phyloP scores from a whole-genome alignment of 768 basidiomycete genomes.

The Antrodiella citrinella region DNA sequence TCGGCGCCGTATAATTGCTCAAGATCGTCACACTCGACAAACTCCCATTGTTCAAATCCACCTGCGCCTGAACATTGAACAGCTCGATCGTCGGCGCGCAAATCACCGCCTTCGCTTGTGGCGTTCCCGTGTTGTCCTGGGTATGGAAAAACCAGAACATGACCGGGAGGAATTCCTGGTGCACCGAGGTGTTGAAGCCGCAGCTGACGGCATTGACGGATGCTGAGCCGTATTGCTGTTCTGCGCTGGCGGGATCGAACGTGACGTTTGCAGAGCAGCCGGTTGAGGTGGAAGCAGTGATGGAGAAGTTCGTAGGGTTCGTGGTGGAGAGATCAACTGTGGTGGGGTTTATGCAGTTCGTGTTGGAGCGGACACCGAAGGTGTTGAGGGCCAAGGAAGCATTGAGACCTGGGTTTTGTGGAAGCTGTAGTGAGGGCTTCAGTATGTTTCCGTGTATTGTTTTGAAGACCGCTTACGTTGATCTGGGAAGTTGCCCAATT shows the following conservation, averaged over 20 bases:
- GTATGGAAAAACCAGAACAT: conserved; percentile 60
- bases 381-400: conserved; percentile 46
- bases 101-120: conserved; percentile 42
- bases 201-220: conserved; percentile 26
- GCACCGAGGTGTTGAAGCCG: conserved; percentile 22
- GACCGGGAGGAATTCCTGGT: conserved; percentile 39
- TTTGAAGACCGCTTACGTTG: conserved; percentile 33
- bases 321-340: conserved; percentile 13
- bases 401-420: conserved; percentile 35
- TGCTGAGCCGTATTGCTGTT: conserved; percentile 43
- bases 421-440: too few species aligned
- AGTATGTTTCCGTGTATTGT: too few species aligned
- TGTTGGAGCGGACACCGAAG: conserved; percentile 36
- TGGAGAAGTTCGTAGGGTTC: conserved; percentile 25
- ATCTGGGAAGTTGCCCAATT: conserved; percentile 52
- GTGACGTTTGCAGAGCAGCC: conserved; percentile 35
- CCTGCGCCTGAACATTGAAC: conserved; percentile 34
- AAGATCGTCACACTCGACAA: conserved; percentile 30
- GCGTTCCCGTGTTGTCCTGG: conserved; percentile 22
- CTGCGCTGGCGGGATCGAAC: conserved; percentile 31
- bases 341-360: conserved; percentile 39
- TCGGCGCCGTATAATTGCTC: conserved; percentile 26
- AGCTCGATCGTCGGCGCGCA: conserved; percentile 44
- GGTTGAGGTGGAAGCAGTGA: conserved; percentile 37
- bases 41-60: conserved; percentile 34